A percentile compares a stretch with the other conserved stretches of the same genome.
phyloP scores from a whole-genome alignment of 2,329 filamentous ascomycete genomes.

The Alternaria ventricosa region DNA sequence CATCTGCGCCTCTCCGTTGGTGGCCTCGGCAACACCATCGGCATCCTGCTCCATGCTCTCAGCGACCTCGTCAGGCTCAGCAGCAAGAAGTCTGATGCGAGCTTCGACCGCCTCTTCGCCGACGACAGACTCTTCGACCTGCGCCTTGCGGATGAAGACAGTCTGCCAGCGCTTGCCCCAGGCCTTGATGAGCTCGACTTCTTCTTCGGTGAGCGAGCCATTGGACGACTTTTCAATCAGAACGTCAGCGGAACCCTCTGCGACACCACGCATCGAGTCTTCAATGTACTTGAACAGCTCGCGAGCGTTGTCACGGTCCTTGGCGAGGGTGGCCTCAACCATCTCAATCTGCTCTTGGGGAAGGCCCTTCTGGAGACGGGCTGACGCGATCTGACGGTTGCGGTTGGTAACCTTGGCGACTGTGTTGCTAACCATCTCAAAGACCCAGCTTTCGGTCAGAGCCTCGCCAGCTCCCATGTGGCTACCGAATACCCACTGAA shows the following conservation, averaged over 20 bases:
- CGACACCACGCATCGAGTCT: conserved; percentile 76
- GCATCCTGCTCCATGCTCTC: conserved; percentile 30
- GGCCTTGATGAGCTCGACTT: conserved; percentile 68
- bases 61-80: conserved; percentile 30
- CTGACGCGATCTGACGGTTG: conserved; percentile 77
- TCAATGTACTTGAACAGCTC: conserved; percentile 82
- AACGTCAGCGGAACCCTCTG: conserved; percentile 74
- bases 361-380: conserved; percentile 64
- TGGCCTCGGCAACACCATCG: conserved; percentile 27
- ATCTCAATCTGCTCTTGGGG: conserved; percentile 63
- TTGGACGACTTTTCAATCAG: conserved; percentile 73
- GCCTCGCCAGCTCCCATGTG: conserved; percentile 68
- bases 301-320: conserved; percentile 76
- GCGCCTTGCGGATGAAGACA: conserved; percentile 80
- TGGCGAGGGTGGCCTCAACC: conserved; percentile 69
- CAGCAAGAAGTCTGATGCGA: conserved; percentile 45
- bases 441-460: conserved; percentile 78
- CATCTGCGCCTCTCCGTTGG: conserved; percentile 36
- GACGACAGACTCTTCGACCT: conserved; percentile 81
- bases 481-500: conserved; percentile 86
- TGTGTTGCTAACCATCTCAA: conserved; percentile 88
- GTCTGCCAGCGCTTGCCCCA: conserved; percentile 90
- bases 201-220: conserved; percentile 47
- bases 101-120: conserved; percentile 62
- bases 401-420: conserved; percentile 89